Percentiles rank a stretch among this genome's conserved stretches.
Conservation (phyloP, 2,329 filamentous ascomycete genomes). For the Neoscytalidium dimidiatum region DNA sequence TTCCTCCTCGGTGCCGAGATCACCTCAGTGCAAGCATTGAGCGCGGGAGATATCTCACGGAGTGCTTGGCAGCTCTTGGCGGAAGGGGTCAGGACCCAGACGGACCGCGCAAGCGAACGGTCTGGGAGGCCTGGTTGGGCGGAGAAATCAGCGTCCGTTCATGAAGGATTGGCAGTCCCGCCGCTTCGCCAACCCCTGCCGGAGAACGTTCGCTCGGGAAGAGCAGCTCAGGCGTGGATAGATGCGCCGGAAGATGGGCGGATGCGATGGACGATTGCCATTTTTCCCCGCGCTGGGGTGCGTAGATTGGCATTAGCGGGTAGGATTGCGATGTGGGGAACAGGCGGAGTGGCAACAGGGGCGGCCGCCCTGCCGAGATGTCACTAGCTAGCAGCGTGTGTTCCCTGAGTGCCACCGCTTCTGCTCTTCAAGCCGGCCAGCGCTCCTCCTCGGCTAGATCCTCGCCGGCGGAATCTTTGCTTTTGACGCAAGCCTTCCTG, state of each 20-base stretch:
- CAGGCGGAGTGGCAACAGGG: background rate
- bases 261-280: background rate
- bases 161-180: background rate
- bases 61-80: background rate
- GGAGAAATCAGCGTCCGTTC: conserved; percentile 5
- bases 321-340: background rate
- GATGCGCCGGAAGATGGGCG: background rate
- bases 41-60: background rate
- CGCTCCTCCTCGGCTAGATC: background rate
- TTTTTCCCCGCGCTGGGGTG: background rate
- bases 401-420: too few relatives aligned
- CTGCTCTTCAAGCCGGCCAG: background rate
- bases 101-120: background rate
- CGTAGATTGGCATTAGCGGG: background rate
- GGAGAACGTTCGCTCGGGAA: background rate
- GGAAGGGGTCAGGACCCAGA: background rate
- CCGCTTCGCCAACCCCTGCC: background rate
- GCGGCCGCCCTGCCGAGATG: background rate
- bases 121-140: conserved; percentile 1
- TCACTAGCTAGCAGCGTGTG: too few relatives aligned
- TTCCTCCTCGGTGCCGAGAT: conserved; percentile 1
- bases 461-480: background rate
- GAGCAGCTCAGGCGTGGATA: background rate
- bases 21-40: background rate
- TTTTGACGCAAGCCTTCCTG: background rate